phyloP scores from a whole-genome alignment of 768 basidiomycete species.

The Phylloporus scabripes region DNA sequence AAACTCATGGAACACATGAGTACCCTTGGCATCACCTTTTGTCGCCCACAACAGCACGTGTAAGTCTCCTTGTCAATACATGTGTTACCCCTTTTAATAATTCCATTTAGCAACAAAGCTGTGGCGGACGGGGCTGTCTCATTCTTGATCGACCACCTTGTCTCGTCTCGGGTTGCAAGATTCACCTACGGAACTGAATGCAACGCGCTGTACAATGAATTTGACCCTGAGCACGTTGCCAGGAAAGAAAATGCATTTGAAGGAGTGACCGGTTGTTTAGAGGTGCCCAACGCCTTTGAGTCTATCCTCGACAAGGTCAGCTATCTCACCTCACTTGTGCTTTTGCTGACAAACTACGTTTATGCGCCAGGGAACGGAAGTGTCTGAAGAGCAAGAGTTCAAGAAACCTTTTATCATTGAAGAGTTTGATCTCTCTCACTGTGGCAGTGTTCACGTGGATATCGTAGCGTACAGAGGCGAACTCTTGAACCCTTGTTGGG shows the following conservation, averaged over 20 bases:
- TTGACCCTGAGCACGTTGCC: not conserved
- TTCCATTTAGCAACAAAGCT: slow-evolving; percentile 35
- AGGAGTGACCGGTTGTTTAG: not conserved
- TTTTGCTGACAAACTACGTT: not conserved
- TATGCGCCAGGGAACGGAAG: not conserved
- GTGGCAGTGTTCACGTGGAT: not conserved
- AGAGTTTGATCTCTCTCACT: slow-evolving; percentile 19
- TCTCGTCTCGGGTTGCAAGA: slow-evolving; percentile 39
- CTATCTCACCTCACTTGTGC: not conserved
- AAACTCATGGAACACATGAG: not conserved
- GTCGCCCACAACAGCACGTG: not conserved
- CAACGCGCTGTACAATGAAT: not conserved
- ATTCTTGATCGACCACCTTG: slow-evolving; percentile 40
- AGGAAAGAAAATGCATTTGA: not conserved
- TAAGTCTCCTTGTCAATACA: not conserved
- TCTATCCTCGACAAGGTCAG: not conserved
- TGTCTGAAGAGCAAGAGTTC: not conserved
- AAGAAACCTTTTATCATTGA: slow-evolving; percentile 10
- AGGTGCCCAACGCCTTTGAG: not conserved
- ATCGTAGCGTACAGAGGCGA: not conserved
- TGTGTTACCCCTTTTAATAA: not conserved
- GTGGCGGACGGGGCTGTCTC: slow-evolving; percentile 46
- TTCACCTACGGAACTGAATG: slow-evolving; percentile 34
- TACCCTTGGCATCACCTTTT: not conserved
- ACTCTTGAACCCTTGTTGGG: not conserved